Percentiles rank a stretch among this genome's conserved stretches.
Conservation (phyloP, 2,329 filamentous ascomycete species). For the Zymoseptoria crescenta region DNA sequence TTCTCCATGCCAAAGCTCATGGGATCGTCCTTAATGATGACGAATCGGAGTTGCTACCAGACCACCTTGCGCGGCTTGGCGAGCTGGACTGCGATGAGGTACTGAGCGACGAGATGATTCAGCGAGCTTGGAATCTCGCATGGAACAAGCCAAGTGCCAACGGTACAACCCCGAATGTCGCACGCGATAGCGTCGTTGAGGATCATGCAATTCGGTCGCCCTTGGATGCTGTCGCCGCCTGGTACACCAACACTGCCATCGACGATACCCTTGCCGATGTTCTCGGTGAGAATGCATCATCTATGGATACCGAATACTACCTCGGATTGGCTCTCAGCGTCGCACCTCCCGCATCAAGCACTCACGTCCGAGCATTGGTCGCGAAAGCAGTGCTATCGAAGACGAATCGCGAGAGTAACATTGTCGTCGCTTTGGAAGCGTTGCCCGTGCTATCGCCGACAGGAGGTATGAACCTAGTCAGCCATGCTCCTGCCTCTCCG, state of each 20-base stretch:
- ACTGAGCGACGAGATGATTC: slow-evolving; percentile 66
- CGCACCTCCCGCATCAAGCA: slow-evolving; percentile 70
- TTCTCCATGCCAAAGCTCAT: slow-evolving; percentile 21
- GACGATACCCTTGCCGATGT: slow-evolving; percentile 59
- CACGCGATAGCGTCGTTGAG: slow-evolving; percentile 76
- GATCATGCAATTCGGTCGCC: slow-evolving; percentile 79
- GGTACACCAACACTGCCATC: slow-evolving; percentile 72
- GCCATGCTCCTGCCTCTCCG: slow-evolving; percentile 48
- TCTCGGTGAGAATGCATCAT: slow-evolving; percentile 40
- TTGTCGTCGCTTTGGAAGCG: slow-evolving; percentile 47
- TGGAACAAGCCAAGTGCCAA: slow-evolving; percentile 74
- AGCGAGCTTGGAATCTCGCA: slow-evolving; percentile 80
- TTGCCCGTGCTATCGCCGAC: slow-evolving; percentile 34
- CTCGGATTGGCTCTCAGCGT: slow-evolving; percentile 63
- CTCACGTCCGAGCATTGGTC: slow-evolving; percentile 51
- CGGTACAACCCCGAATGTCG: slow-evolving; percentile 56
- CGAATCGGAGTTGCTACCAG: slow-evolving; percentile 60
- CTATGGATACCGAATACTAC: slow-evolving; percentile 38
- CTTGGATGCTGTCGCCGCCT: slow-evolving; percentile 82
- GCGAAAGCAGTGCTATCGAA: slow-evolving; percentile 53
- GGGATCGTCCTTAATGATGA: slow-evolving; percentile 32
- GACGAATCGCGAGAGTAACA: slow-evolving; percentile 43
- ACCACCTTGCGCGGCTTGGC: slow-evolving; percentile 67
- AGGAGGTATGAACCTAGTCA: slow-evolving; percentile 38
- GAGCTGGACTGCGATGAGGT: slow-evolving; percentile 76